These are phyloP conservation scores for Abortiporus biennis DNA, from an alignment of 1,284 basidiomycete species.

Conservation along the genomic window DNA sequence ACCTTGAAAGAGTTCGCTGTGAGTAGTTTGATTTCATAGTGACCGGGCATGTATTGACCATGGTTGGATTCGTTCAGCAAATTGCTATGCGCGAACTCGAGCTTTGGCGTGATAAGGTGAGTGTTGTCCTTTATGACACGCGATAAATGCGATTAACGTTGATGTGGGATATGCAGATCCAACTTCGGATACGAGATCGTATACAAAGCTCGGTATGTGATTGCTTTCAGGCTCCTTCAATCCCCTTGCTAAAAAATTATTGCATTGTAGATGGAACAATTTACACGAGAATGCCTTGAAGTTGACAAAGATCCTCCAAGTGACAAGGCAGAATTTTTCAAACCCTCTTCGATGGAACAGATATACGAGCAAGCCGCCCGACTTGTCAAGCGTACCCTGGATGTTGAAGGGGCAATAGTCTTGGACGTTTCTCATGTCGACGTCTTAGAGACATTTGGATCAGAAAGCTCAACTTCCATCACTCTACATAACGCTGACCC, in stretches of 20 bases:
- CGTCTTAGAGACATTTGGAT: slow-evolving; percentile 68
- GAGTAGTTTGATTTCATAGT: slow-evolving; percentile 13
- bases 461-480: slow-evolving; percentile 62
- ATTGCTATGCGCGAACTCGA: slow-evolving; percentile 97
- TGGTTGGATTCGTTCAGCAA: slow-evolving; percentile 35
- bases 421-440: slow-evolving; percentile 92
- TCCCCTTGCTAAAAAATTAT: slow-evolving; percentile 2
- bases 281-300: slow-evolving; percentile 91
- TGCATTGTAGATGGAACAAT: slow-evolving; percentile 76
- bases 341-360: slow-evolving; percentile 65
- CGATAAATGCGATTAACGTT: slow-evolving; percentile 5
- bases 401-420: slow-evolving; percentile 88
- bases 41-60: background rate
- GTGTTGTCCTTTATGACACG: slow-evolving; percentile 6
- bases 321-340: slow-evolving; percentile 15
- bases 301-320: slow-evolving; percentile 64
- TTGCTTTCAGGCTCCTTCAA: slow-evolving; percentile 2
- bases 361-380: slow-evolving; percentile 86
- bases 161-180: slow-evolving; percentile 48
- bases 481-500: slow-evolving; percentile 46
- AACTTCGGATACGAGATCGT: slow-evolving; percentile 83
- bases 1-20: slow-evolving; percentile 91
- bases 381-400: slow-evolving; percentile 84
- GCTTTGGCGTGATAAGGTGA: slow-evolving; percentile 86
- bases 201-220: slow-evolving; percentile 78